Conservation (phyloP, 2,329 filamentous ascomycete genomes). For the Capronia americana region DNA sequence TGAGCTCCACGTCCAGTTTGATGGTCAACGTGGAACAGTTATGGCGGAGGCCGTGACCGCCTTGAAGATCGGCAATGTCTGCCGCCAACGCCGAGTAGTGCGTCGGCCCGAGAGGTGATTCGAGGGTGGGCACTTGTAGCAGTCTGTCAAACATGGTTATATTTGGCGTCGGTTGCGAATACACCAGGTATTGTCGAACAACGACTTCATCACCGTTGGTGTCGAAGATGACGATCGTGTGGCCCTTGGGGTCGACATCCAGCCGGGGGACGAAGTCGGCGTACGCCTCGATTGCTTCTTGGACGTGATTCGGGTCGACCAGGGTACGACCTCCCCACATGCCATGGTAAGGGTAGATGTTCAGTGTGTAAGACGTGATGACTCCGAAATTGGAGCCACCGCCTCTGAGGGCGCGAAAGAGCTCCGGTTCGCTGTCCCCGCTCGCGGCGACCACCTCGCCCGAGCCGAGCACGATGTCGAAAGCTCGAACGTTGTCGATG, state of each 20-base stretch:
- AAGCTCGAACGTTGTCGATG: constrained; percentile 47
- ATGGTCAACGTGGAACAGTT: constrained; percentile 45
- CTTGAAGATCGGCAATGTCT: constrained; percentile 45
- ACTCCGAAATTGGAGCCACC: constrained; percentile 50
- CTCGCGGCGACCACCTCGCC: constrained; percentile 45
- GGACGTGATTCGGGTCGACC: background rate
- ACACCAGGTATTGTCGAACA: too few relatives aligned
- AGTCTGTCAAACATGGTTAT: too few relatives aligned
- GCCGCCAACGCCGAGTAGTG: constrained; percentile 41
- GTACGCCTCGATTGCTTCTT: background rate
- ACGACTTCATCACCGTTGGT: too few relatives aligned
- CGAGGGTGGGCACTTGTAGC: constrained; percentile 26
- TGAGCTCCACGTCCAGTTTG: constrained; percentile 42
- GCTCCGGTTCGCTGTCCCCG: constrained; percentile 42
- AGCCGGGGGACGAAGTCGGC: constrained; percentile 43
- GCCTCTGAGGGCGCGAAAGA: constrained; percentile 51
- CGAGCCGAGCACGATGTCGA: constrained; percentile 39
- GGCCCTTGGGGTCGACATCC: constrained; percentile 44
- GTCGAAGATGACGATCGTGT: constrained; percentile 24
- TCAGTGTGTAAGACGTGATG: constrained; percentile 50
- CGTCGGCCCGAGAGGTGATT: constrained; percentile 45
- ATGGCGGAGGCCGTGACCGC: constrained; percentile 43
- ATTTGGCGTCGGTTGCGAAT: too few relatives aligned
- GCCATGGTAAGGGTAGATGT: constrained; percentile 34
- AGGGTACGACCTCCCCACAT: constrained; percentile 31